Conservation (phyloP, 2,329 filamentous ascomycete species). For the Clarireedia monteithiana region DNA sequence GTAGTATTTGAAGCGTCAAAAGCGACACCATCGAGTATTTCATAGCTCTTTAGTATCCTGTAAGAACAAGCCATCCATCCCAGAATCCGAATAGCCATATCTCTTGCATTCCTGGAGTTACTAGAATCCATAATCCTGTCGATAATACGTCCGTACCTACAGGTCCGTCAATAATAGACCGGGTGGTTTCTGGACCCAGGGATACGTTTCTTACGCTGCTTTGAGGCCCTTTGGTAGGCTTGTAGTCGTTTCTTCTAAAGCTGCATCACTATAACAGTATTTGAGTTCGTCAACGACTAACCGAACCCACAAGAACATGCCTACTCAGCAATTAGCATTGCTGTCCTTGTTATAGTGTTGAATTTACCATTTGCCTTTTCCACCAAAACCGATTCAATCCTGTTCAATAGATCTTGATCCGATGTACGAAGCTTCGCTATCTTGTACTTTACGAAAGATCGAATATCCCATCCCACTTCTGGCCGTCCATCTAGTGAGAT, state of each 20-base stretch:
- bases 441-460: slow-evolving; percentile 7
- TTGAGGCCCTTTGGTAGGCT: slow-evolving; percentile 12
- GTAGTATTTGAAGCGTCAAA: too few relatives aligned
- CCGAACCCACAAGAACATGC: slow-evolving; percentile 15
- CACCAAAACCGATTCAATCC: slow-evolving; percentile 7
- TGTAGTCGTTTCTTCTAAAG: slow-evolving; percentile 2
- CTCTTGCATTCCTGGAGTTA: too few relatives aligned
- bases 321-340: not conserved
- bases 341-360: not conserved
- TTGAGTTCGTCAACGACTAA: slow-evolving; percentile 8
- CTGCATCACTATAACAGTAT: slow-evolving; percentile 7
- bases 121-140: too few relatives aligned
- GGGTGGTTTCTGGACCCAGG: too few relatives aligned
- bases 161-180: too few relatives aligned
- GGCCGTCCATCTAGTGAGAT: slow-evolving; percentile 5
- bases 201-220: slow-evolving; percentile 5
- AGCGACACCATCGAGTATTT: too few relatives aligned
- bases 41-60: too few relatives aligned
- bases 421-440: slow-evolving; percentile 5
- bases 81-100: too few relatives aligned
- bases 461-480: slow-evolving; percentile 9
- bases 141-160: too few relatives aligned
- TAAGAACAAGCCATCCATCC: too few relatives aligned
- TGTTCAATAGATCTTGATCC: slow-evolving; percentile 3
- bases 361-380: slow-evolving; percentile 12